phyloP scores from a whole-genome alignment of 768 basidiomycete genomes.

The Leccinum ochraceum region DNA sequence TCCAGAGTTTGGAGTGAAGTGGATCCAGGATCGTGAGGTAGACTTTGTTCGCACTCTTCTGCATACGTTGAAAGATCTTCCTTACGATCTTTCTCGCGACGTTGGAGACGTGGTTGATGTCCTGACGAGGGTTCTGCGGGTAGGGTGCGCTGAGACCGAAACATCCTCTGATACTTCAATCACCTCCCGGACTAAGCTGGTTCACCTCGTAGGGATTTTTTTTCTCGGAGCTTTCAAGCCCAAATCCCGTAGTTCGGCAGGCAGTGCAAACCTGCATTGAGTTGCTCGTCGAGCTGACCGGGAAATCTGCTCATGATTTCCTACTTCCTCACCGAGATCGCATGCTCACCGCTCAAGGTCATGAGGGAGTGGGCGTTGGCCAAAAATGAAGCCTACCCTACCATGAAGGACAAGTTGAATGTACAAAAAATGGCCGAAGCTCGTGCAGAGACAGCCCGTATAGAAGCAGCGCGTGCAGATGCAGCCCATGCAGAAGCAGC shows the following conservation, averaged over 20 bases:
- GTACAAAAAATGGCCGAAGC: too few relatives aligned
- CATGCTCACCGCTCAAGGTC: slow-evolving; percentile 60
- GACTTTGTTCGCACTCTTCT: slow-evolving; percentile 90
- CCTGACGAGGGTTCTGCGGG: slow-evolving; percentile 64
- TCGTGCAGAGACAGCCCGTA: slow-evolving; percentile 17
- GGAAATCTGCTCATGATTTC: slow-evolving; percentile 73
- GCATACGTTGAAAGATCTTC: slow-evolving; percentile 93
- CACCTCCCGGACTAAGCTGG: slow-evolving; percentile 52
- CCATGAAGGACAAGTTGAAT: too few relatives aligned
- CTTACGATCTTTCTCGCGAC: slow-evolving; percentile 82
- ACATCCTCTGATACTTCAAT: slow-evolving; percentile 44
- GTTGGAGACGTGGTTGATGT: slow-evolving; percentile 77
- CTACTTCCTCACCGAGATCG: slow-evolving; percentile 83
- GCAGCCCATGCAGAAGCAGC: too few relatives aligned
- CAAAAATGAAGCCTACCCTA: too few relatives aligned
- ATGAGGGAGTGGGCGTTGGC: too few relatives aligned
- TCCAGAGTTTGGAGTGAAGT: slow-evolving; percentile 70
- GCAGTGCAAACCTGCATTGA: slow-evolving; percentile 81
- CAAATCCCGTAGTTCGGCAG: slow-evolving; percentile 81
- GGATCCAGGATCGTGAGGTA: slow-evolving; percentile 84
- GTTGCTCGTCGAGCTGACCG: slow-evolving; percentile 71
- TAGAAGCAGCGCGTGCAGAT: too few relatives aligned
- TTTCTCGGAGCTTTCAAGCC: slow-evolving; percentile 87
- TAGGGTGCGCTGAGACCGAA: slow-evolving; percentile 55
- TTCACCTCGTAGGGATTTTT: slow-evolving; percentile 83